Base-by-base conservation (phyloP, 1,284 basidiomycete species). In the Peniophora sp. region DNA sequence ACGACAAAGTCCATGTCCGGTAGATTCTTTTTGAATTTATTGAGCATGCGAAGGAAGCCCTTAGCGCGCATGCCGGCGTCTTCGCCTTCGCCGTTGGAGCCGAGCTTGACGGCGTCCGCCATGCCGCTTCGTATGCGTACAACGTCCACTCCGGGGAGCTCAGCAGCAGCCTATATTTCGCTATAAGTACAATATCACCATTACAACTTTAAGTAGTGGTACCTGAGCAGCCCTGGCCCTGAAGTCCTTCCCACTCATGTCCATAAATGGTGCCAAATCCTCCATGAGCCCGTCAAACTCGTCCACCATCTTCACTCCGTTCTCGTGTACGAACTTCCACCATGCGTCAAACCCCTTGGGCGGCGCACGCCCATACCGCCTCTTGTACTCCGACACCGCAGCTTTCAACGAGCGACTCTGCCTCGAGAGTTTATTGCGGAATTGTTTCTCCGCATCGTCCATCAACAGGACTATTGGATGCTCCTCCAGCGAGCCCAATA, bases 1-100 rank as follows among this genome's bases (percentile, higher is more conserved):
- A 97, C 83, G 0, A 94, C 83, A 58, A 97, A 85, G 59, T 94
- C 87, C 81, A 97, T 85, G 69, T 96, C 81, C 10, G 92, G 92
- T 2, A 97, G 76, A 79, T 92, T 62, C 55, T 78, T 62, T 55
- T 79, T 77, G 64, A 93, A 93, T 58, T 79, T 80, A 49, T 78
- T 72, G 20, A 93, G 67, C 79, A 94, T 90, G 47, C 70, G 68
- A 49, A 78, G 71, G 66, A 94, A 90, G 11, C 88, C 89, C 49
- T 75, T 72, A 0, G 91, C 87, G 49, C 92, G 78, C 20, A 84
- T 85, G 53, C 88, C 83, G 48, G 83, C 81, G 61, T 91, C 89
- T 0, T 71, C 67, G 60, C 82, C 83, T 32, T 78, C 72, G 54
- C 79, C 82, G 1, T 72, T 75, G 43, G 79, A 79, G 51, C 79